These are phyloP conservation scores for Aspergillus viridinutans DNA, from an alignment of 2,329 filamentous ascomycete genomes.

Conservation along the genomic window DNA sequence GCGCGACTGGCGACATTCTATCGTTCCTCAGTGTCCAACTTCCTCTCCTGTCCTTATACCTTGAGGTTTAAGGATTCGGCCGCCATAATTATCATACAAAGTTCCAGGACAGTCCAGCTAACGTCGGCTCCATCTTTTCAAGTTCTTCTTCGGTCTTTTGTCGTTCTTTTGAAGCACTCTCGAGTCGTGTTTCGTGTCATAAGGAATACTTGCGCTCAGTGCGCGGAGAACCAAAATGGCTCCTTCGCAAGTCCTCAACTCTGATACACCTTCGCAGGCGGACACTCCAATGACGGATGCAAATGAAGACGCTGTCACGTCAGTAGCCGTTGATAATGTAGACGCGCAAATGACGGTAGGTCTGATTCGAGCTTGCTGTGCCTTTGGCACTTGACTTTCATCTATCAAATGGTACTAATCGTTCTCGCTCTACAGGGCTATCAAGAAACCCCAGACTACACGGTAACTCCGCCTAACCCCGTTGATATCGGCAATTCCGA, in stretches of 20 bases:
- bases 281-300: constrained; percentile 47
- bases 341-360: constrained; percentile 41
- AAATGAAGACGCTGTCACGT: constrained; percentile 31
- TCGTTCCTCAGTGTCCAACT: background rate
- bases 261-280: constrained; percentile 40
- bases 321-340: constrained; percentile 32
- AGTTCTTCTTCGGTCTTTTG: background rate
- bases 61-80: background rate
- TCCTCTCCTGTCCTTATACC: background rate
- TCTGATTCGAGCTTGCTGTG: constrained; percentile 2
- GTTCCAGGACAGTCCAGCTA: background rate
- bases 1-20: constrained; percentile 25
- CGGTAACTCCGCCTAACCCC: constrained; percentile 36
- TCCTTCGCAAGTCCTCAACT: constrained; percentile 32
- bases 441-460: constrained; percentile 61
- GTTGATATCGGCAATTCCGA: background rate
- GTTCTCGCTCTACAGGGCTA: constrained; percentile 36
- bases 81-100: background rate
- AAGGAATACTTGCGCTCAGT: constrained; percentile 18
- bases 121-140: background rate
- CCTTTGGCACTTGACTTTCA: background rate
- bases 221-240: constrained; percentile 37
- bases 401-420: constrained; percentile 10
- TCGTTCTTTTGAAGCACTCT: background rate
- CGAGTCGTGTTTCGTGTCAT: background rate